These are phyloP conservation scores for Flaveria ramosissima DNA, from an alignment of 129 eudicot genomes.

Conservation along the genomic window DNA sequence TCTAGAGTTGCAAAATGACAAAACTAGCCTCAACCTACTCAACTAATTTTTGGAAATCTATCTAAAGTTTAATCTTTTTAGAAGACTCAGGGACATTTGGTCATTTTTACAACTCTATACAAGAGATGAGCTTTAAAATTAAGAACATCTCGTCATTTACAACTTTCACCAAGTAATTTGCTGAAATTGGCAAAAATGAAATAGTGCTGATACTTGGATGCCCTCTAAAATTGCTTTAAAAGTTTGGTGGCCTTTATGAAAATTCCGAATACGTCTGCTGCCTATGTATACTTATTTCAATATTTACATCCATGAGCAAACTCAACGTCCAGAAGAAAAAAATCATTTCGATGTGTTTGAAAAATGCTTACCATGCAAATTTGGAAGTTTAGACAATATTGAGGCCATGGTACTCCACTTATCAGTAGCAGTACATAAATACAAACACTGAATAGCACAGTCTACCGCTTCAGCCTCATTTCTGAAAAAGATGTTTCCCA, in stretches of 20 bases:
- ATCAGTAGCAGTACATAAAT: slow-evolving; percentile 60
- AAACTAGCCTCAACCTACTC: neutral
- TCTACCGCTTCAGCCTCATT: slow-evolving; percentile 66
- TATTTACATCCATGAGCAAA: slow-evolving; percentile 16
- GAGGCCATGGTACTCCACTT: slow-evolving; percentile 81
- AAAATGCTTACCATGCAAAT: slow-evolving; percentile 53
- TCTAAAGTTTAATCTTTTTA: neutral
- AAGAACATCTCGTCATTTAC: neutral
- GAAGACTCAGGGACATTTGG: neutral
- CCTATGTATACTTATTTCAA: neutral
- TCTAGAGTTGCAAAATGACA: slow-evolving; percentile 10
- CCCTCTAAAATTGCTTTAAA: neutral
- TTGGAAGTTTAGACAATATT: slow-evolving; percentile 70
- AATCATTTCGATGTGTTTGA: slow-evolving; percentile 4
- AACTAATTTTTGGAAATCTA: neutral
- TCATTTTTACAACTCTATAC: slow-evolving; percentile 1
- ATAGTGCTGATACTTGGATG: neutral
- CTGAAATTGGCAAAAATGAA: neutral
- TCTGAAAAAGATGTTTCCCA: slow-evolving; percentile 47
- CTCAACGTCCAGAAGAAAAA: slow-evolving; percentile 11
- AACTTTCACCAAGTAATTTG: neutral
- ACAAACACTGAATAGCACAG: slow-evolving; percentile 79
- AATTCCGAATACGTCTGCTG: neutral
- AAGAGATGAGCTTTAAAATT: neutral
- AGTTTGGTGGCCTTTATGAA: neutral